Conservation (phyloP, 768 basidiomycete species). For the Tulasnella sp. region DNA sequence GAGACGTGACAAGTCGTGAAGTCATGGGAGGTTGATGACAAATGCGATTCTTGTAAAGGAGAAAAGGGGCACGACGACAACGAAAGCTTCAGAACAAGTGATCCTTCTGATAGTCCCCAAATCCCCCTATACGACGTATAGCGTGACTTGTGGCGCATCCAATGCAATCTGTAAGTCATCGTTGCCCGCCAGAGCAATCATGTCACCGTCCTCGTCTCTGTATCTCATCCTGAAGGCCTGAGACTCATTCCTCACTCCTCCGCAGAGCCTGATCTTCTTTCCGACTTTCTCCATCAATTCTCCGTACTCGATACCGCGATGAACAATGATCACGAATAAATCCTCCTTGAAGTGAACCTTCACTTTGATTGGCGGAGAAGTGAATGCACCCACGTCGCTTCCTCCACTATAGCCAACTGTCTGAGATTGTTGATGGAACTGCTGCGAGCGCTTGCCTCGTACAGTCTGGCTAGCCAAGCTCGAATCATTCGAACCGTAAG, state of each 20-base stretch:
- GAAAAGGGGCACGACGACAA: too few species aligned
- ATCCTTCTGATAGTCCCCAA: too few species aligned
- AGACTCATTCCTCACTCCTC: conserved; percentile 64
- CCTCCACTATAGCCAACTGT: conserved; percentile 23
- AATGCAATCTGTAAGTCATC: conserved; percentile 94
- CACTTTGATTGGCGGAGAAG: conserved; percentile 53
- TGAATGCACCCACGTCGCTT: conserved; percentile 16
- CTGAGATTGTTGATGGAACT: too few species aligned
- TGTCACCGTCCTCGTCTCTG: conserved; percentile 83
- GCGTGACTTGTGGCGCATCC: conserved; percentile 29
- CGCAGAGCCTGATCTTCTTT: conserved; percentile 85
- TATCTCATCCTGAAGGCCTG: conserved; percentile 69
- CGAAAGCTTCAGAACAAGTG: too few species aligned
- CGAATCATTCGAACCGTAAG: conserved; percentile 80
- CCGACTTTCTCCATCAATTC: conserved; percentile 84
- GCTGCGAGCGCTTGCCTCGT: conserved; percentile 41
- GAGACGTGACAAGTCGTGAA: too few species aligned
- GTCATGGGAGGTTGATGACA: too few species aligned
- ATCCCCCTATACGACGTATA: conserved; percentile 15
- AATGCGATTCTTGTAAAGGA: too few species aligned
- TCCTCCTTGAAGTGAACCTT: conserved; percentile 93
- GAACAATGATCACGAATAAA: conserved; percentile 87
- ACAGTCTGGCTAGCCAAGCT: conserved; percentile 49
- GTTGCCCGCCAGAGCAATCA: conserved; percentile 75
- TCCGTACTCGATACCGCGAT: conserved; percentile 60